Conservation (phyloP, 2,329 filamentous ascomycete genomes). For the Fusarium vanettenii region DNA sequence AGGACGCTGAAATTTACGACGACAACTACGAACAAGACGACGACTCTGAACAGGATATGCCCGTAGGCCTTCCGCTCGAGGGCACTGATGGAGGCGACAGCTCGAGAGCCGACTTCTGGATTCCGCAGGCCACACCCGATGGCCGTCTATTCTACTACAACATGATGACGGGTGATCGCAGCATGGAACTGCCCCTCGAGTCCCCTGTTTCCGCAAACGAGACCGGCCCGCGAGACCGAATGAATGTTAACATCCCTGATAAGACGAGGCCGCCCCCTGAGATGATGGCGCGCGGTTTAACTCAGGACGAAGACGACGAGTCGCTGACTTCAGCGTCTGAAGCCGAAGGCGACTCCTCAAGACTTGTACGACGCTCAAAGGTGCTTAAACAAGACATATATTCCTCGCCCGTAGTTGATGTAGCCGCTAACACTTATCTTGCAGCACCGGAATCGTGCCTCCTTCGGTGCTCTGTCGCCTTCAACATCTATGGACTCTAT, state of each 20-base stretch:
- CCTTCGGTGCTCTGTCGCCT: constrained; percentile 81
- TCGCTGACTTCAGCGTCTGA: constrained; percentile 88
- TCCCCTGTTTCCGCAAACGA: constrained; percentile 85
- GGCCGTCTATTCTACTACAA: constrained; percentile 98
- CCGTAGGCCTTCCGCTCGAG: constrained; percentile 74
- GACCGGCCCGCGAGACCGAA: constrained; percentile 86
- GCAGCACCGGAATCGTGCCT: constrained; percentile 72
- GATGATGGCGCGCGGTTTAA: constrained; percentile 85
- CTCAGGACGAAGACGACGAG: constrained; percentile 90
- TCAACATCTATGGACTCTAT: constrained; percentile 94
- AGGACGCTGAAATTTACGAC: constrained; percentile 74
- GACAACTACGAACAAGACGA: constrained; percentile 75
- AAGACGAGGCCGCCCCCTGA: constrained; percentile 91
- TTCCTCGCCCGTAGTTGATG: background rate
- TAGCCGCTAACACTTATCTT: constrained; percentile 23
- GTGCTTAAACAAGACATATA: constrained; percentile 57
- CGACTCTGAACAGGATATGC: constrained; percentile 71
- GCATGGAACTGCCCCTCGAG: constrained; percentile 93
- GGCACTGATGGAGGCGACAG: constrained; percentile 71
- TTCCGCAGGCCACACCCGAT: constrained; percentile 94
- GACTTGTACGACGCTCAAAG: constrained; percentile 75
- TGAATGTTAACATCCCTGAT: constrained; percentile 88
- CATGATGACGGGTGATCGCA: constrained; percentile 94
- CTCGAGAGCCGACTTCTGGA: constrained; percentile 96
- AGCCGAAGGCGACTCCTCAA: constrained; percentile 78